Conservation (phyloP, 139 green algal genomes). For the Haematococcus lacustris region DNA sequence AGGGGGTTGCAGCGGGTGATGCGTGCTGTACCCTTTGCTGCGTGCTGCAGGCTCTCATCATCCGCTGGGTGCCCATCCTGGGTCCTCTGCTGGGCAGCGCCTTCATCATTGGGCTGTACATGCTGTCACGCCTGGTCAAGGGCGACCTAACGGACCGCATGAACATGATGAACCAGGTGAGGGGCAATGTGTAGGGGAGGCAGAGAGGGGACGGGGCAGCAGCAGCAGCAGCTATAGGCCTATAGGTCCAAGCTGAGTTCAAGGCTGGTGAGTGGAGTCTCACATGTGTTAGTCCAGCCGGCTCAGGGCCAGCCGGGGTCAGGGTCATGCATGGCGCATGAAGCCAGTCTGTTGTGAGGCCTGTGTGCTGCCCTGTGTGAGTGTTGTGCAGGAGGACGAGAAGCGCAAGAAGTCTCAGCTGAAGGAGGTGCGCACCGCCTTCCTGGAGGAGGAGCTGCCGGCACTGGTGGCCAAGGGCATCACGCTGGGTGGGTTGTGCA, state of each 20-base stretch:
- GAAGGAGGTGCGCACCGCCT: conserved; percentile 36
- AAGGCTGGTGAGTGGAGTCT: no score
- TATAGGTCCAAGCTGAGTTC: no score
- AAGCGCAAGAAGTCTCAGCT: conserved; percentile 35
- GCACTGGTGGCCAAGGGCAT: conserved; percentile 33
- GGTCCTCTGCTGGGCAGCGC: conserved; percentile 43
- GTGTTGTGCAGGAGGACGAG: conserved; percentile 18
- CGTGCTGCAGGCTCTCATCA: conserved; percentile 32
- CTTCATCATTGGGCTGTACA: conserved; percentile 54
- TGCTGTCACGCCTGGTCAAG: conserved; percentile 38
- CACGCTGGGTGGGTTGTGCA: conserved; percentile 14
- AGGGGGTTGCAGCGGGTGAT: neutral
- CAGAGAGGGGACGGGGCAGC: no score
- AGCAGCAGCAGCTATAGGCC: no score
- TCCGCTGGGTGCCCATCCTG: conserved; percentile 39
- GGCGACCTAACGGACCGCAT: conserved; percentile 51
- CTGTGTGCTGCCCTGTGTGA: neutral
- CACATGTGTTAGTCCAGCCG: no score
- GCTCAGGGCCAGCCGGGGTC: no score
- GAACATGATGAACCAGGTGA: conserved; percentile 39
- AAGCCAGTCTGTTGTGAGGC: neutral
- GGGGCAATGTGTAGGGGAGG: no score
- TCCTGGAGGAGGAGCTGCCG: conserved; percentile 43
- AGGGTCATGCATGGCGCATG: no score
- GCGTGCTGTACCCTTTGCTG: no score